These are phyloP conservation scores for Peziza echinospora DNA, from an alignment of 495 filamentous ascomycete species.

Conservation along the genomic window DNA sequence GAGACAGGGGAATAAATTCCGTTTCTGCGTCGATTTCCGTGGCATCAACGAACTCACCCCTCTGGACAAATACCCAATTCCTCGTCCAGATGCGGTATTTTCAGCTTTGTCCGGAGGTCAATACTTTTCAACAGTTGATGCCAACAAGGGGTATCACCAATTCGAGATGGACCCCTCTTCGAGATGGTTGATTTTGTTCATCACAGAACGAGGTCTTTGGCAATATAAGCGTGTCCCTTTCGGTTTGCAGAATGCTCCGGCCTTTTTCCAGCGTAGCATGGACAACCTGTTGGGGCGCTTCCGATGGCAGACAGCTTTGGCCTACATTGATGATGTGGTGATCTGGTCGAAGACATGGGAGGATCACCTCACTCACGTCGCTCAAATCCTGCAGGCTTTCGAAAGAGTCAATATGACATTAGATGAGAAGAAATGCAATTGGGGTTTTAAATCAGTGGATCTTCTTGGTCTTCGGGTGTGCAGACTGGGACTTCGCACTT, in stretches of 20 bases:
- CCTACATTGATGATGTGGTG: not conserved
- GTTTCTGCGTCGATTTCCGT: constrained; percentile 4
- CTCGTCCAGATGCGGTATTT: not conserved
- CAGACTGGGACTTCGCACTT: not conserved
- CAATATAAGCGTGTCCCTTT: not conserved
- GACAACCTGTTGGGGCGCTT: not conserved
- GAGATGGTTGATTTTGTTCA: not conserved
- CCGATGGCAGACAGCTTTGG: not conserved
- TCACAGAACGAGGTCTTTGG: not conserved
- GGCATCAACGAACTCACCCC: not conserved
- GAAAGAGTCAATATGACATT: not conserved
- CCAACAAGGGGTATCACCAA: not conserved
- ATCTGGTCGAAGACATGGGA: not conserved
- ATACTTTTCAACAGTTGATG: not conserved
- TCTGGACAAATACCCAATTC: not conserved
- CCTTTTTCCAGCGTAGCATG: constrained; percentile 1
- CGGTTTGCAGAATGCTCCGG: not conserved
- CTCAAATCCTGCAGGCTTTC: not conserved
- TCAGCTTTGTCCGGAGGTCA: not conserved
- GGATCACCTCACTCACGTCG: not conserved
- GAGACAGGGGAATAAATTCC: not conserved
- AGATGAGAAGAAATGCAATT: not conserved
- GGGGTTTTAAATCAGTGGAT: not conserved
- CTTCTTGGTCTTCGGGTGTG: not conserved
- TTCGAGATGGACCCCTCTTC: not conserved